phyloP scores from a whole-genome alignment of 139 green algal genomes.

The Closterium sp. region DNA sequence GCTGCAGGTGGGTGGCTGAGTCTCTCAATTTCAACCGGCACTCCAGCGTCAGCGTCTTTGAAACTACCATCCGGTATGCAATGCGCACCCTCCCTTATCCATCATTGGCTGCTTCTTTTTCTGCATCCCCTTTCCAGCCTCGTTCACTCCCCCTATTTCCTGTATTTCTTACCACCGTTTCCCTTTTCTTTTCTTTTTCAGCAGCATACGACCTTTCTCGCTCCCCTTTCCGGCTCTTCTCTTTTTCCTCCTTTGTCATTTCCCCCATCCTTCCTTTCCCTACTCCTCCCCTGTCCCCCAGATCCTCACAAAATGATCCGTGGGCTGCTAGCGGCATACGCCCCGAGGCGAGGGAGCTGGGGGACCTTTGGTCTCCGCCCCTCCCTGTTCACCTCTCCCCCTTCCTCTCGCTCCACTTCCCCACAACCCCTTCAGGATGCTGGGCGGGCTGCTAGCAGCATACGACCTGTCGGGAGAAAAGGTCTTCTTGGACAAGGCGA shows the following conservation, averaged over 20 bases:
- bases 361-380: constrained; percentile 36
- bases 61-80: constrained; percentile 62
- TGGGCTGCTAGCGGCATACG: constrained; percentile 64
- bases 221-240: too few relatives aligned
- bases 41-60: constrained; percentile 60
- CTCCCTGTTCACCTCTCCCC: not conserved
- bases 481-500: constrained; percentile 53
- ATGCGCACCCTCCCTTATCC: too few relatives aligned
- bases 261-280: too few relatives aligned
- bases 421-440: constrained; percentile 15
- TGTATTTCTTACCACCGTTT: too few relatives aligned
- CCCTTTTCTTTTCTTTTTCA: too few relatives aligned
- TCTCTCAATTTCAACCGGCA: constrained; percentile 61
- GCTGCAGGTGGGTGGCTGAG: constrained; percentile 54
- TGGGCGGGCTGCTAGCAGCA: constrained; percentile 66
- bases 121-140: not conserved
- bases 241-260: too few relatives aligned
- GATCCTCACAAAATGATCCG: not conserved
- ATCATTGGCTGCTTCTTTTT: too few relatives aligned
- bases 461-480: constrained; percentile 67
- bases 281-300: too few relatives aligned
- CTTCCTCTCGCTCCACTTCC: not conserved
- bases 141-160: too few relatives aligned
- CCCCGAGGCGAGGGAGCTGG: constrained; percentile 66
- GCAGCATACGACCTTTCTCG: too few relatives aligned